These are phyloP conservation scores for Cyclanthera cordifolia DNA, from an alignment of 306 rosid genomes.

Conservation along the genomic window DNA sequence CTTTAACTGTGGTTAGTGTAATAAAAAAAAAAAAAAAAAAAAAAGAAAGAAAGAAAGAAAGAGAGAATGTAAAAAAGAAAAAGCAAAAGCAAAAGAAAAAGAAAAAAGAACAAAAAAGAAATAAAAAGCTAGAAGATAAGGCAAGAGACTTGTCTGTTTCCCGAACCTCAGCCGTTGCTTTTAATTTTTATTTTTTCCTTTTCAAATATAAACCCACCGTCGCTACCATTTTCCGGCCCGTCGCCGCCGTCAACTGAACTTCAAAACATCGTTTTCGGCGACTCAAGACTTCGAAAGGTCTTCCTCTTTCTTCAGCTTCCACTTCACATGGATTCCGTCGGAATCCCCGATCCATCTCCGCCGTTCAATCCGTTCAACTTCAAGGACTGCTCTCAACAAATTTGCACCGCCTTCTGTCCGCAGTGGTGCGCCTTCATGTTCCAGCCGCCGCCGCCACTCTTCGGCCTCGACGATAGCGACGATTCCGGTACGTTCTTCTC, in stretches of 20 bases:
- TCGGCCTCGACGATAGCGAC: constrained; percentile 5
- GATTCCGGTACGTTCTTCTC: constrained; percentile 36
- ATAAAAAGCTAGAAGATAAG: background rate
- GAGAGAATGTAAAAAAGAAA: background rate
- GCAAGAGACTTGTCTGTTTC: constrained; percentile 16
- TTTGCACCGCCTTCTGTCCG: constrained; percentile 67
- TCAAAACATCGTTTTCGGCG: background rate
- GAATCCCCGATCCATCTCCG: constrained; percentile 31
- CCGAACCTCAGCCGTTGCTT: constrained; percentile 22
- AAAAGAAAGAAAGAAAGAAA: too few relatives aligned
- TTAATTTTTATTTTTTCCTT: constrained; percentile 21
- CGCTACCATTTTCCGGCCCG: background rate
- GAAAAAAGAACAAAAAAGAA: constrained; percentile 9
- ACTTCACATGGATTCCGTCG: constrained; percentile 28
- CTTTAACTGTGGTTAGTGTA: too few relatives aligned
- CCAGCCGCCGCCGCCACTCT: constrained; percentile 54
- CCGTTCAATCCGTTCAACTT: constrained; percentile 23
- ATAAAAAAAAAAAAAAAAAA: too few relatives aligned
- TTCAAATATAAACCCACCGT: constrained; percentile 22
- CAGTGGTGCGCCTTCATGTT: constrained; percentile 53
- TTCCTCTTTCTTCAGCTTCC: background rate
- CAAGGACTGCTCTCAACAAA: constrained; percentile 52
- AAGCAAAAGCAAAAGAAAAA: background rate
- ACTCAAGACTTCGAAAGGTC: background rate
- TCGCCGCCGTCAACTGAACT: background rate